Conservation (phyloP, 148 eudicot genomes). For the Salicornia ramosissima region DNA sequence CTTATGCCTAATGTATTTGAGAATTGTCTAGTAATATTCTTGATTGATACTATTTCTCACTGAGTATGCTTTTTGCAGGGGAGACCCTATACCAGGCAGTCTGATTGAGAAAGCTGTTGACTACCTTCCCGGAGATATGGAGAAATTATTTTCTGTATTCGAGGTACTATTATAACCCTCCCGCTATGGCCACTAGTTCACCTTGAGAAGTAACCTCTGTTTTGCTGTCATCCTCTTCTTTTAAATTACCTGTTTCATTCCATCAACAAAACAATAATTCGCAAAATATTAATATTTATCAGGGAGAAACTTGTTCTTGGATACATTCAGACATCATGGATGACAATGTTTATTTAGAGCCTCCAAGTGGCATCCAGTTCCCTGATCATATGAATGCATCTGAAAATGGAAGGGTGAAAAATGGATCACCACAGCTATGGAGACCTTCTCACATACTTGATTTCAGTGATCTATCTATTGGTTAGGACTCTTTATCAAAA, state of each 20-base stretch:
- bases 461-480: constrained; percentile 75
- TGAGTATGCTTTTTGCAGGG: constrained; percentile 47
- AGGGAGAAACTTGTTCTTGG: constrained; percentile 67
- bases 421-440: constrained; percentile 39
- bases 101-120: constrained; percentile 71
- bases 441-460: constrained; percentile 69
- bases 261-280: not conserved
- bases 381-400: constrained; percentile 20
- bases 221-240: not conserved
- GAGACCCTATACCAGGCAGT: constrained; percentile 65
- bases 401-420: constrained; percentile 25
- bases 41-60: constrained; percentile 18
- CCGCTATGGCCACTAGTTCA: constrained; percentile 8
- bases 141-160: constrained; percentile 36
- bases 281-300: constrained; percentile 13
- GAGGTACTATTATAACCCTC: constrained; percentile 39
- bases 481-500: constrained; percentile 39
- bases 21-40: not conserved
- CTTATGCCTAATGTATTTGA: not conserved
- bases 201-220: not conserved
- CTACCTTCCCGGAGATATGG: constrained; percentile 69
- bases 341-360: constrained; percentile 75
- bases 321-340: constrained; percentile 96
- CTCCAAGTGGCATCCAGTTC: constrained; percentile 27
- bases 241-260: not conserved